Base-by-base conservation (phyloP, 1,139 yeast genomes). In the Chernovozyma sophiae-reginae region DNA sequence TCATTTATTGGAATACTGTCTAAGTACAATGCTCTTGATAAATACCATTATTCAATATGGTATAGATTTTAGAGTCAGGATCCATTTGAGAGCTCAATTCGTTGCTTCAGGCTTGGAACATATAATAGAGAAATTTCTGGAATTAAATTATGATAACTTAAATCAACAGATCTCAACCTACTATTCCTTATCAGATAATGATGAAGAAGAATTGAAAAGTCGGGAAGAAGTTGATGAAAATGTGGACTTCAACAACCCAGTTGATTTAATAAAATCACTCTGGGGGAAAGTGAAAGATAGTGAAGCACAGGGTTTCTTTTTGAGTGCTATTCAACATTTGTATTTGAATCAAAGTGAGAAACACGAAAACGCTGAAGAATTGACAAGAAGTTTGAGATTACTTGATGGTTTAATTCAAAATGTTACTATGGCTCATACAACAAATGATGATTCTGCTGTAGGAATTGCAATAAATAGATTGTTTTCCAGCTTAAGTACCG, bases 321-420 rank as follows among this genome's bases (percentile, higher is more conserved):
- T 82, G 3, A 81, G 95, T 35, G 79, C 95, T 14, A 73, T 92
- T 48, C 96, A 90, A 53, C 95, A 90, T 60, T 66, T 92, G 48
- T 80, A 86, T 47, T 69, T 90, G 44, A 77, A 75, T 44, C 94
- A 84, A 46, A 63, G 78, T 14, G 89, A 86, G 33, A 71, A 68
- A 43, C 63, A 64, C 36, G 70, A 72, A 23, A 62, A 72, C 39
- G 55, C 66, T 10, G 65, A 68, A 22, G 83, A 79, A 37, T 56
- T 78, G 25, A 68, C 77, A 0, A 68, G 90, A 46, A 83, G 89
- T 53, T 73, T 86, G 48, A 78, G 89, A 50, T 67, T 92, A 41
- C 76, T 90, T 43, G 95, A 90, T 61, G 90, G 90, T 1, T 72
- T 92, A 44, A 75, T 89, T 19, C 84, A 92, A 23, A 86, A 86